Evolutionary conservation across 1,284 basidiomycete genomes (phyloP), one percentile per base, ranked within the genome.

Genomic region (Irpex sp.): DNA sequence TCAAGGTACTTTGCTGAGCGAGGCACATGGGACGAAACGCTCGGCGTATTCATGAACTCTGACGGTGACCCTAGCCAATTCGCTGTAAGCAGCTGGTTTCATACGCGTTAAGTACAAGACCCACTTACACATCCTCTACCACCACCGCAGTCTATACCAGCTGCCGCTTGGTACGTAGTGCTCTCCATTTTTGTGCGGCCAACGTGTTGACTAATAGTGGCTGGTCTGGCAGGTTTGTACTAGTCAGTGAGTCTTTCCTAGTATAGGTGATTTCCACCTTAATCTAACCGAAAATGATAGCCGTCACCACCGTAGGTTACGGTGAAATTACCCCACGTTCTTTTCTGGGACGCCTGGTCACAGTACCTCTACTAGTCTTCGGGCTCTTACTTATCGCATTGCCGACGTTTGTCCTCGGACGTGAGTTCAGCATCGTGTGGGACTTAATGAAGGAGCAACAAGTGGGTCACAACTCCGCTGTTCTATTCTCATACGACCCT

Each of bases 341-440:
- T 1, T 88, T 90, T 70, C 79, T 94, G 9, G 93, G 93, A 2
- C 86, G 91, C 6, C 77, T 95, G 42, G 78, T 95, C 64, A 93
- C 93, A 0, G 78, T 95, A 0, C 93, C 93, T 0, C 80, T 96
- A 19, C 84, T 96, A 53, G 82, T 92, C 21, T 94, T 93, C 68
- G 93, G 93, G 1, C 78, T 95, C 7, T 79, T 96, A 0, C 80
- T 95, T 49, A 94, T 95, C 68, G 93, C 93, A 0, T 79, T 95
- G 1, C 93, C 93, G 5, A 90, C 87, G 65, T 95, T 96, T 67
- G 93, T 96, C 0, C 83, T 95, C 6, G 93, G 93, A 0, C 77
- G 92, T 54, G 93, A 96, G 71, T 96, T 96, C 72, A 92, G 91
- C 62, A 79, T 88, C 8, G 90, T 94, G 1, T 94, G 92, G 88